Conservation (phyloP, 2,329 filamentous ascomycete genomes). For the Beauveria pseudobassiana region DNA sequence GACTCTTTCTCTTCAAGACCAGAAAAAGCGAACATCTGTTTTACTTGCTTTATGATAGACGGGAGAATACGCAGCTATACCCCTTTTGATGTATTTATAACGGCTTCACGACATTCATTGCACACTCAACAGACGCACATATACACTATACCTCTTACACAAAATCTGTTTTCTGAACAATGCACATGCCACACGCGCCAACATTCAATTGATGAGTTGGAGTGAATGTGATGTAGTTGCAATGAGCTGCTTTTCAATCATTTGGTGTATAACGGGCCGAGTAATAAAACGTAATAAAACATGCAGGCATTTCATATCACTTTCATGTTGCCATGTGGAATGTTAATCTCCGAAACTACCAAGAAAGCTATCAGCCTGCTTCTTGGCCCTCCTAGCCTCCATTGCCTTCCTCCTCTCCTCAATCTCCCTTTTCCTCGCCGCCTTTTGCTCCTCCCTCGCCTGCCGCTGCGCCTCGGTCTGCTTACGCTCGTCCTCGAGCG, state of each 20-base stretch:
- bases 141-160: background rate
- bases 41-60: conserved; percentile 18
- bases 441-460: conserved; percentile 48
- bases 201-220: too few relatives aligned
- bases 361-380: conserved; percentile 66
- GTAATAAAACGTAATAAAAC: too few relatives aligned
- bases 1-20: background rate
- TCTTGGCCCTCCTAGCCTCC: conserved; percentile 53
- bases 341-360: conserved; percentile 39
- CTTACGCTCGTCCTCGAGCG: conserved; percentile 56
- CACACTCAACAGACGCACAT: background rate
- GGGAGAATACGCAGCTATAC: conserved; percentile 14
- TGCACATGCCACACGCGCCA: background rate
- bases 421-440: conserved; percentile 52
- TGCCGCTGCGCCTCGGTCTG: conserved; percentile 59
- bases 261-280: too few relatives aligned
- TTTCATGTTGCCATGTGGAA: background rate
- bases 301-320: background rate
- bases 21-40: conserved; percentile 10
- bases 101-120: conserved; percentile 16
- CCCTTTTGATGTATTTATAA: conserved; percentile 21
- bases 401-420: conserved; percentile 57
- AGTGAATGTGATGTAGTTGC: too few relatives aligned
- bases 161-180: background rate
- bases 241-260: too few relatives aligned